Percentiles rank a stretch among this genome's conserved stretches.
Evolutionary conservation across 805 yeast species (phyloP).

Genomic region (Debaryomyces tyrocola): DNA sequence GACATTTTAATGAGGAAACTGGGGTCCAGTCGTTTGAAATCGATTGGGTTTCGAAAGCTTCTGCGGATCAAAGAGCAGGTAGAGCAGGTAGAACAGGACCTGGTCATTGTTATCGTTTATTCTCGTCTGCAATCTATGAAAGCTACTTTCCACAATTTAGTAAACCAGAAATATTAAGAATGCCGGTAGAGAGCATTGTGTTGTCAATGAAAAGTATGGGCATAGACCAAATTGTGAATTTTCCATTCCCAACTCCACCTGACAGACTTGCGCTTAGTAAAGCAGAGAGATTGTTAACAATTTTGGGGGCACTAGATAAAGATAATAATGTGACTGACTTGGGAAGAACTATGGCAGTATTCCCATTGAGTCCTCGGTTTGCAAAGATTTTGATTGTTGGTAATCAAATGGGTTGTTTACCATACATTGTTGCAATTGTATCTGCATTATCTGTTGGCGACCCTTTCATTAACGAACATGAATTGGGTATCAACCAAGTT

Average conservation of each 20-base stretch:
- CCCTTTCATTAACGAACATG: constrained; percentile 77
- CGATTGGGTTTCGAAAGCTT: constrained; percentile 92
- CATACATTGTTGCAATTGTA: constrained; percentile 87
- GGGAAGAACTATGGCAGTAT: constrained; percentile 83
- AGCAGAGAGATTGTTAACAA: constrained; percentile 67
- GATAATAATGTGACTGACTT: constrained; percentile 63
- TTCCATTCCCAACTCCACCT: constrained; percentile 97
- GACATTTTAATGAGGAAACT: constrained; percentile 75
- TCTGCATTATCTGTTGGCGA: constrained; percentile 93
- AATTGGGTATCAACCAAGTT: constrained; percentile 52
- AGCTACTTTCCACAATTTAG: constrained; percentile 80
- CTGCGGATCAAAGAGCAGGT: constrained; percentile 93
- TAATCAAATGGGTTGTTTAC: constrained; percentile 80
- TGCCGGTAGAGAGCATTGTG: constrained; percentile 97
- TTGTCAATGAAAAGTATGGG: constrained; percentile 97
- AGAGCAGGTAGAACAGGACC: constrained; percentile 99
- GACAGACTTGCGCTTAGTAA: constrained; percentile 55
- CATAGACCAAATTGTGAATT: constrained; percentile 82
- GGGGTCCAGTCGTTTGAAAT: constrained; percentile 93
- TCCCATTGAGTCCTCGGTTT: constrained; percentile 92
- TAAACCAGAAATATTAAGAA: constrained; percentile 85
- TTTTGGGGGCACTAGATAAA: constrained; percentile 74
- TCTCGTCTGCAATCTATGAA: constrained; percentile 91
- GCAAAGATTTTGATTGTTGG: constrained; percentile 88
- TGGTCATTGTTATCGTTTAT: constrained; percentile 92